Evolutionary conservation across 306 rosid species (phyloP).

Genomic region (Ochetophila trinervis): DNA sequence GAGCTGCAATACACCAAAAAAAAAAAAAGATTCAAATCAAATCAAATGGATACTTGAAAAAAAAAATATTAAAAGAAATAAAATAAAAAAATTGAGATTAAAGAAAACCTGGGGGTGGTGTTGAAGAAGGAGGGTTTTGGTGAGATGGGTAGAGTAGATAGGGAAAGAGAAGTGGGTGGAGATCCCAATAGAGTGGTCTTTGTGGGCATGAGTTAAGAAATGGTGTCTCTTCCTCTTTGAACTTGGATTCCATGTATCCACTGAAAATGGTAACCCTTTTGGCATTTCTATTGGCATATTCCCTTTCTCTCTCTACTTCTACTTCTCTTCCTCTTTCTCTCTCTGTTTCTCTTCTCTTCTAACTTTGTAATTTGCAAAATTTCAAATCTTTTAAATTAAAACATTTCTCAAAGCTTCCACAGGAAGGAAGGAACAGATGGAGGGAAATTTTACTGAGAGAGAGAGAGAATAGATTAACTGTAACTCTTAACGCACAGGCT

Average conservation of each 20-base stretch:
- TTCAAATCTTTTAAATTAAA: not conserved
- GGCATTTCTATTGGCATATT: constrained; percentile 80
- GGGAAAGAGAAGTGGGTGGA: constrained; percentile 51
- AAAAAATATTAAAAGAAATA: not conserved
- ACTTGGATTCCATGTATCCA: constrained; percentile 66
- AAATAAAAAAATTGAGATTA: not conserved
- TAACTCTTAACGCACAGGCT: no score
- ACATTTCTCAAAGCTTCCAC: constrained; percentile 1
- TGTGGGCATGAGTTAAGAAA: constrained; percentile 82
- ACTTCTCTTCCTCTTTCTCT: not conserved
- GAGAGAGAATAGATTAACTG: no score
- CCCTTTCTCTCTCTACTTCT: not conserved
- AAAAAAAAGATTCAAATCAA: not conserved
- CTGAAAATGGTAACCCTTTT: constrained; percentile 69
- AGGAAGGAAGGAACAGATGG: constrained; percentile 13
- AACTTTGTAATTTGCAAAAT: not conserved
- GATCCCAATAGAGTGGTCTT: constrained; percentile 62
- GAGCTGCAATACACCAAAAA: constrained; percentile 28
- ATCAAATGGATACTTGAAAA: not conserved
- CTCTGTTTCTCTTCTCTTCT: no score
- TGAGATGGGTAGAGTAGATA: constrained; percentile 53
- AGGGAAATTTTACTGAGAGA: not conserved
- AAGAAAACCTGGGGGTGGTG: constrained; percentile 42
- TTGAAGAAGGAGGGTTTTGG: constrained; percentile 55
- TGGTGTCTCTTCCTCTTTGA: constrained; percentile 58